phyloP scores from a whole-genome alignment of 495 filamentous ascomycete genomes.

The Neurospora africana region DNA sequence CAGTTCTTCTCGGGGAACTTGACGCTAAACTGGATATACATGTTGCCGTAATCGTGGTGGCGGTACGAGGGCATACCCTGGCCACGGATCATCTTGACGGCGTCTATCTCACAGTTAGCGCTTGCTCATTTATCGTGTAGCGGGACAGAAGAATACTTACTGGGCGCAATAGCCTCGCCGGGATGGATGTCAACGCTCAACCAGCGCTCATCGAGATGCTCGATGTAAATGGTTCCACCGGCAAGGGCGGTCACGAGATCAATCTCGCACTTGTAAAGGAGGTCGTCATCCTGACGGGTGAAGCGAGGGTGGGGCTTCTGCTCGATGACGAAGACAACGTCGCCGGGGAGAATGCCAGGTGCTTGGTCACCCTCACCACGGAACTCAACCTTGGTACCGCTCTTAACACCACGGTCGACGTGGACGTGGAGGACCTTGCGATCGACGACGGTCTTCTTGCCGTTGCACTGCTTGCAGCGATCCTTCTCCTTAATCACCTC shows the following conservation, averaged over 20 bases:
- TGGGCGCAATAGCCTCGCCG: conserved; percentile 86
- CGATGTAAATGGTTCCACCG: conserved; percentile 77
- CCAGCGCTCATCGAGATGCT: conserved; percentile 97
- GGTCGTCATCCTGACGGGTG: conserved; percentile 90
- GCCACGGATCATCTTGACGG: conserved; percentile 87
- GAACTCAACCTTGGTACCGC: conserved; percentile 92
- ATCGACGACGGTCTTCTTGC: conserved; percentile 96
- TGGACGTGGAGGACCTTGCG: conserved; percentile 97
- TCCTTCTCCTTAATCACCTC: conserved; percentile 95
- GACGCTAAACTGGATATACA: conserved; percentile 96
- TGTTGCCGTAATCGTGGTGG: conserved; percentile 92
- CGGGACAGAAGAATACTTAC: conserved; percentile 45
- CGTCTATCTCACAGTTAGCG: conserved; percentile 41
- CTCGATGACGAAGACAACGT: conserved; percentile 96
- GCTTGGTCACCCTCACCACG: conserved; percentile 94
- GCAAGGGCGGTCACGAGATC: conserved; percentile 92
- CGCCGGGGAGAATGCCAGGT: conserved; percentile 82
- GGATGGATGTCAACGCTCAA: conserved; percentile 81
- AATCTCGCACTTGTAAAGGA: conserved; percentile 92
- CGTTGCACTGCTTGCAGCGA: conserved; percentile 83
- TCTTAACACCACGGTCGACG: conserved; percentile 88
- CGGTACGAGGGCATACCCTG: conserved; percentile 98
- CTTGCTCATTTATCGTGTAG: not conserved
- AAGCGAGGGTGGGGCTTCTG: conserved; percentile 95
- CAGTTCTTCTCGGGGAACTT: conserved; percentile 75